These are phyloP conservation scores for Backusella psychrophila DNA, from an alignment of 192 early-diverging fungal genomes.

Conservation along the genomic window DNA sequence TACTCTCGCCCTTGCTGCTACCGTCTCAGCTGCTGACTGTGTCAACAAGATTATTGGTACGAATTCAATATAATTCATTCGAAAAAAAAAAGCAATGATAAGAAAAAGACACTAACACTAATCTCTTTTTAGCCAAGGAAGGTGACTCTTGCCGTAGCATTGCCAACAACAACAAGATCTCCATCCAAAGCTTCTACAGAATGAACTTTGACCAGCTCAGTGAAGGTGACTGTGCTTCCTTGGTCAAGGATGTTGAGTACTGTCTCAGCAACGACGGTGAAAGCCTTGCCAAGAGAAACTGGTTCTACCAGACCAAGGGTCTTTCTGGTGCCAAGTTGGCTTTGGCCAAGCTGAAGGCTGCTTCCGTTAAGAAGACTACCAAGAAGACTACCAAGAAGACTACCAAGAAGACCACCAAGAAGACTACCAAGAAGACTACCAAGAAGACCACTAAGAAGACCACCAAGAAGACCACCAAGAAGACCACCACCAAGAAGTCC, in stretches of 20 bases:
- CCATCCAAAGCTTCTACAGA: conserved; percentile 7
- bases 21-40: conserved; percentile 14
- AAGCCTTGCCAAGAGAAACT: neutral
- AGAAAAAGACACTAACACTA: neutral
- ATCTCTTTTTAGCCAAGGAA: conserved; percentile 4
- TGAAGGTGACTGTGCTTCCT: conserved; percentile 6
- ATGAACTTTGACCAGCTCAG: conserved; percentile 13
- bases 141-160: conserved; percentile 19
- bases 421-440: conserved; percentile 12
- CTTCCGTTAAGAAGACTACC: neutral
- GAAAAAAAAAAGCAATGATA: neutral
- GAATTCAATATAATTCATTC: neutral
- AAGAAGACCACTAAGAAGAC: conserved; percentile 6
- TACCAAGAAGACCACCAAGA: neutral
- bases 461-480: conserved; percentile 16
- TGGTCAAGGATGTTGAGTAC: conserved; percentile 14
- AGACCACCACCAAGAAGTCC: conserved; percentile 14
- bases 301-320: neutral
- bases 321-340: neutral
- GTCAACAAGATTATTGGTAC: conserved; percentile 10
- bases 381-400: conserved; percentile 6
- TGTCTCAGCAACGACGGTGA: conserved; percentile 9
- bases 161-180: conserved; percentile 4
- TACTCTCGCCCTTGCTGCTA: conserved; percentile 18
- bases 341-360: conserved; percentile 5